These are phyloP conservation scores for Orychophragmus violaceus DNA, from an alignment of 345 rosid species.

Conservation along the genomic window DNA sequence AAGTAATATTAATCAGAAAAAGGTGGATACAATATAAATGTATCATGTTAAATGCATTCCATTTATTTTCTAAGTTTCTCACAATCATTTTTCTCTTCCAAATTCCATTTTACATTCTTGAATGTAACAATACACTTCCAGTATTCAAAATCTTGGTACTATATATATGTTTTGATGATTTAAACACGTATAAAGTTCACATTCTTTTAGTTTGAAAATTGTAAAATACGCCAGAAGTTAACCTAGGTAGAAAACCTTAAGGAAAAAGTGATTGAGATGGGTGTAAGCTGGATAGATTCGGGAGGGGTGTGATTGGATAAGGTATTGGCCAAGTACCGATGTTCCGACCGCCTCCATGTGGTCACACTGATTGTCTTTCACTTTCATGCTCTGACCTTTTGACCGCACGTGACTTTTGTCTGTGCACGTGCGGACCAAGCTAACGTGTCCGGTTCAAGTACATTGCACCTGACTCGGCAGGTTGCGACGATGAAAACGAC, in stretches of 20 bases:
- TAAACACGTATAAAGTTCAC: background rate
- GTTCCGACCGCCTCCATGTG: conserved; percentile 55
- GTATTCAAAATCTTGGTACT: background rate
- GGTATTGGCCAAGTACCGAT: conserved; percentile 55
- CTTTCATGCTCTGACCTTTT: conserved; percentile 38
- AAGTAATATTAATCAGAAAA: background rate
- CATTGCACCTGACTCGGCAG: conserved; percentile 34
- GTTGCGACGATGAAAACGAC: conserved; percentile 27
- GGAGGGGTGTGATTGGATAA: conserved; percentile 31
- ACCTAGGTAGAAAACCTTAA: background rate
- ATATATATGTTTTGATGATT: background rate
- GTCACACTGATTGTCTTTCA: conserved; percentile 35
- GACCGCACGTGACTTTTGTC: conserved; percentile 51
- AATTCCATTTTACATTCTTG: background rate
- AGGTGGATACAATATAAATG: background rate
- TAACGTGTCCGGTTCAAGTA: conserved; percentile 22
- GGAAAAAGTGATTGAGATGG: background rate
- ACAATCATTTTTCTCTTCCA: background rate
- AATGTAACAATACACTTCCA: background rate
- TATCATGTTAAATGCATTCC: background rate
- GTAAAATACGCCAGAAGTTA: background rate
- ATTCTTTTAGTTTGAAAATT: background rate
- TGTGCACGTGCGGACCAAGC: conserved; percentile 31
- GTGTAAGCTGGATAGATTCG: conserved; percentile 5
- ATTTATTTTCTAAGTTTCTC: background rate